Base-by-base conservation (phyloP, 1,139 yeast genomes). In the Yamadazyma friedrichii region DNA sequence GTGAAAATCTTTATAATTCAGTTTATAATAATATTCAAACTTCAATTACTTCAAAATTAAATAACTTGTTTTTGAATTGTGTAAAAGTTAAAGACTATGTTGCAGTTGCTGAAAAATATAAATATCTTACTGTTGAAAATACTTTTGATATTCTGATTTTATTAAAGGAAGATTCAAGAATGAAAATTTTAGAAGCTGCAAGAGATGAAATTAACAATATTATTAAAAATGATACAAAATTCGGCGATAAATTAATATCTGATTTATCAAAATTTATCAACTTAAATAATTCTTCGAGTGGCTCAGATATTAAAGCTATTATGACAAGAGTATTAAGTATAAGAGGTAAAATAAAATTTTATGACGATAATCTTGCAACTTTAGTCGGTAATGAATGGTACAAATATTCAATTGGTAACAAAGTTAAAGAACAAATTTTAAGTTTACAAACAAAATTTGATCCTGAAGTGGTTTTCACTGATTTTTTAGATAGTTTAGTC, bases 361-460 rank as follows among this genome's bases (percentile, higher is more conserved):
- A 51, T 27, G 39, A 43, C 2, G 15, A 15, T 1, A 43, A 42
- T 24, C 37, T 51, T 27, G 9, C 26, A 1, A 31, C 38, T 2
- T 42, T 70, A 2, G 67, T 91, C 9, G 96, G 97, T 0, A 55
- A 67, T 11, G 84, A 82, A 25, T 91, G 97, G 97, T 68, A 65
- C 38, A 71, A 78, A 33, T 87, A 83, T 51, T 80, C 91, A 0
- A 82, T 84, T 38, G 97, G 96, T 0, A 76, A 72, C 40, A 78
- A 75, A 47, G 74, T 91, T 1, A 67, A 73, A 12, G 58, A 69
- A 1, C 87, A 80, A 44, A 70, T 80, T 12, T 53, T 57, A 1
- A 61, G 65, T 1, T 65, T 85, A 35, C 54, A 69, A 13, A 61
- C 67, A 16, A 75, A 70, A 36, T 62, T 82, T 10, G 68, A 82